Evolutionary conservation across 2,329 filamentous ascomycete genomes (phyloP), one percentile per base, ranked within the genome.

Genomic region (Epichloe bromicola): DNA sequence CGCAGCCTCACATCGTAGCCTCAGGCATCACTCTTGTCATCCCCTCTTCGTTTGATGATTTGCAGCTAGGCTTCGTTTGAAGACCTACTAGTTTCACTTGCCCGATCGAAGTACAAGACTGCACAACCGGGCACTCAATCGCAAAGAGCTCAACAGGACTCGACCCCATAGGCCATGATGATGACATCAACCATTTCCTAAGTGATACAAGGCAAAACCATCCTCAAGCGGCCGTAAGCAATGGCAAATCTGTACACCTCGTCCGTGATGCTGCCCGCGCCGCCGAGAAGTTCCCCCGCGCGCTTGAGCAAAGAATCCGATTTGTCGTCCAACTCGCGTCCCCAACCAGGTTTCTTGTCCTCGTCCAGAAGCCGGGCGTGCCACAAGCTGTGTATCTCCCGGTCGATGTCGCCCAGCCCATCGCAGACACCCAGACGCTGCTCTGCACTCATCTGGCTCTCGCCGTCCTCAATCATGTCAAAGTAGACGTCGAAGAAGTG

Each of bases 181-280:
- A 53, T 51, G 17, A 51, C 51, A 47, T 50, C 51, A 3, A 53
- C 20, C 12, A 47, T 44, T 6, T 53, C 46, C 17, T 55, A 52
- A 2, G 53, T 51, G 20, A 55, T 38, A 23, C 50, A 53, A 12
- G 51, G 53, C 30, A 53, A 37, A 0, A 30, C 49, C 49, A 53
- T 53, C 12, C 53, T 53, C 33, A 53, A 10, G 20, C 51, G 45
- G 7, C 53, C 49, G 20, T 44, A 55, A 3, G 51, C 51, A 20
- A 55, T 50, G 6, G 53, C 46, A 48, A 55, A 53, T 34, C 42
- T 50, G 20, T 53, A 48, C 17, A 53, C 46, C 12, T 55, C 53
- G 33, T 42, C 49, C 5, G 45, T 51, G 15, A 51, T 42, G 7
- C 37, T 33, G 3, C 43, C 46, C 41, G 23, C n/a, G 12, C 3